Percentiles rank a stretch among this genome's conserved stretches.
phyloP scores from a whole-genome alignment of 805 yeast genomes.

The Wickerhamiella australiensis region DNA sequence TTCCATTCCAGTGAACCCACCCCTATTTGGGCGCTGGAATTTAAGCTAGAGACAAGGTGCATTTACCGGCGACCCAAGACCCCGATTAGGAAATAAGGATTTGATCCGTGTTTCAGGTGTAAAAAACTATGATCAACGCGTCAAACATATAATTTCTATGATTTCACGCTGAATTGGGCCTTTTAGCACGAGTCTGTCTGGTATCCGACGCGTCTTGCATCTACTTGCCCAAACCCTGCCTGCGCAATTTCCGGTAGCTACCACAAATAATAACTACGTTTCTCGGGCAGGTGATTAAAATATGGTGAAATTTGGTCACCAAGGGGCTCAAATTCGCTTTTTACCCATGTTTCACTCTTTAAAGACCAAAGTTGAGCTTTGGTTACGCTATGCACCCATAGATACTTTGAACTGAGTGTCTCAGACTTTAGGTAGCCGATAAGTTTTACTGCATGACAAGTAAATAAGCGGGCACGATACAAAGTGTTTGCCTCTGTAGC shows the following conservation, averaged over 20 bases:
- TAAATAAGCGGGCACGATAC: too few species aligned
- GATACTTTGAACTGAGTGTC: background rate
- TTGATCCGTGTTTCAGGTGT: background rate
- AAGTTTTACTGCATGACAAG: background rate
- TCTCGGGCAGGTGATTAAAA: background rate
- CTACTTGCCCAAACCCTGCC: background rate
- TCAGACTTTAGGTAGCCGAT: background rate
- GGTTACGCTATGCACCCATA: background rate
- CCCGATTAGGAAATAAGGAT: conserved; percentile 2
- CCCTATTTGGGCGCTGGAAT: background rate
- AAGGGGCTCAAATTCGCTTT: too few species aligned
- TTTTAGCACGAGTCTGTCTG: background rate
- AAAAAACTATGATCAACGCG: background rate
- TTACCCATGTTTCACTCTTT: too few species aligned
- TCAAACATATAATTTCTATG: too few species aligned
- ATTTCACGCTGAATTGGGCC: background rate
- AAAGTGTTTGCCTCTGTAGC: too few species aligned
- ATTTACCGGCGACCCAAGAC: background rate
- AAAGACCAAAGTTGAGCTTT: background rate
- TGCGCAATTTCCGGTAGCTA: background rate
- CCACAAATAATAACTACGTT: background rate
- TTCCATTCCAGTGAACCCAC: background rate
- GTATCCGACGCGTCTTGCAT: background rate
- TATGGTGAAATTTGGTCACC: background rate
- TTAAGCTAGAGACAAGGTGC: background rate